Evolutionary conservation across 495 filamentous ascomycete genomes (phyloP), one percentile per base, ranked within the genome.

Genomic region (Cercophora sp.): DNA sequence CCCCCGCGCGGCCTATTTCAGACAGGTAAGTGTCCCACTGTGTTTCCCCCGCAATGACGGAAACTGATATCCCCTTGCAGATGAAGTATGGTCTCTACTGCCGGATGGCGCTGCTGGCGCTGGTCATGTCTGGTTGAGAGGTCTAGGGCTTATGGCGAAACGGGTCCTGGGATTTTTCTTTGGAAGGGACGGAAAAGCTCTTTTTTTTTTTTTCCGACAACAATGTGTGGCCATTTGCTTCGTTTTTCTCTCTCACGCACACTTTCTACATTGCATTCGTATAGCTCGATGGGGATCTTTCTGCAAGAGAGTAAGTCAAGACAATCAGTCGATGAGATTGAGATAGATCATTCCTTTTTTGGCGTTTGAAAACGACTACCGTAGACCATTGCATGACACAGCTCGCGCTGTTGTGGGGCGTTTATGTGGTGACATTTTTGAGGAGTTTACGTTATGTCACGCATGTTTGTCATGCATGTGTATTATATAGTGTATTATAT

Each of bases 1-100:
- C 76, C 88, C 92, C 70, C 77, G 93, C 63, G 92, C 93, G 27
- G 93, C 94, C 50, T 98, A 98, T 77, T 97, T 97, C 71, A 84
- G 93, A 87, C 93, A 98, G 86, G 93, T 96, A 74, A 77, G 86
- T 80, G 62, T 51, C 35, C 22, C 5, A 34, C 45, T 44, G 8
- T 19, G 15, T 23, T 22, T 9, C 42, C 25, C 40, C 48, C 56
- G 42, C 20, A 3, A 75, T 76, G 65, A 77, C 62, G 18, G 36
- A 8, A 31, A 15, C n/a, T n/a, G n/a, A n/a, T n/a, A 22, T 25
- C 18, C 0, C 0, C 44, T 59, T 49, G 10, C 64, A 98, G 94
- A 98, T 98, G 93, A 81, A 85, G 70, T 96, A 97, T 73, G 93
- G 93, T 53, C 83, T 98, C 48, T 97, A 96, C 78, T 93, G 88